Evolutionary conservation across 2,329 filamentous ascomycete species (phyloP).

Genomic region (Plenodomus biglobosus): DNA sequence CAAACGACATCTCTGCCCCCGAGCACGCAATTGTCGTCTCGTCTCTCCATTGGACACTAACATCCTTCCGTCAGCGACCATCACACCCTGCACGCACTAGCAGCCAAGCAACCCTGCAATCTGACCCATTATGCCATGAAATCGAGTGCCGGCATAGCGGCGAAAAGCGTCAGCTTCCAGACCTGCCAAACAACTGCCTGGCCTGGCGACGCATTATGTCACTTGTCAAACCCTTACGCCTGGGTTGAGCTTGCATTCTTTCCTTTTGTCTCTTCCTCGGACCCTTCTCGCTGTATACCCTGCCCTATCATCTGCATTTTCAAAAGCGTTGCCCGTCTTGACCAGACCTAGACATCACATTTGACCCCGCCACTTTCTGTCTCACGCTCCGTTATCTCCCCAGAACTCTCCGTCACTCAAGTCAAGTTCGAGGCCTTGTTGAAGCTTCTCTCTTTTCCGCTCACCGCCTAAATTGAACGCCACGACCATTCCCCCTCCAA

Average conservation of each 20-base stretch:
- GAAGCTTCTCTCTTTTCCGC: constrained; percentile 19
- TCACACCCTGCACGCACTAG: constrained; percentile 22
- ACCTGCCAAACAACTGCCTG: constrained; percentile 6
- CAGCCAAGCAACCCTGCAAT: constrained; percentile 28
- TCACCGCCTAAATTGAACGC: constrained; percentile 9
- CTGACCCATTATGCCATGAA: constrained; percentile 16
- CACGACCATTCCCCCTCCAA: constrained; percentile 9
- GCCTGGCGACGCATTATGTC: constrained; percentile 28
- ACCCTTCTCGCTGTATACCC: not conserved
- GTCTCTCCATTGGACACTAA: constrained; percentile 25
- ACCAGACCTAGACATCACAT: constrained; percentile 1
- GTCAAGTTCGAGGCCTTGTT: constrained; percentile 22
- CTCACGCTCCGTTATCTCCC: constrained; percentile 2
- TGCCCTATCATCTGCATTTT: constrained; percentile 4
- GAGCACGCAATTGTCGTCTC: constrained; percentile 39
- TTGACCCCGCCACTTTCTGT: constrained; percentile 1
- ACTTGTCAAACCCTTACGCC: constrained; percentile 18
- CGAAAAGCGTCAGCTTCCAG: constrained; percentile 15
- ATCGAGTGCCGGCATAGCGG: constrained; percentile 14
- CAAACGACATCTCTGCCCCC: constrained; percentile 37
- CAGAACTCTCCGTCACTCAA: constrained; percentile 27
- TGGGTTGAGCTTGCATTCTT: constrained; percentile 6
- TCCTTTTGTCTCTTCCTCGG: constrained; percentile 1
- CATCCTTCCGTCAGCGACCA: constrained; percentile 14
- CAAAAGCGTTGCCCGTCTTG: constrained; percentile 4